Evolutionary conservation across 495 filamentous ascomycete genomes (phyloP).

Genomic region (Chaetomium tenue): DNA sequence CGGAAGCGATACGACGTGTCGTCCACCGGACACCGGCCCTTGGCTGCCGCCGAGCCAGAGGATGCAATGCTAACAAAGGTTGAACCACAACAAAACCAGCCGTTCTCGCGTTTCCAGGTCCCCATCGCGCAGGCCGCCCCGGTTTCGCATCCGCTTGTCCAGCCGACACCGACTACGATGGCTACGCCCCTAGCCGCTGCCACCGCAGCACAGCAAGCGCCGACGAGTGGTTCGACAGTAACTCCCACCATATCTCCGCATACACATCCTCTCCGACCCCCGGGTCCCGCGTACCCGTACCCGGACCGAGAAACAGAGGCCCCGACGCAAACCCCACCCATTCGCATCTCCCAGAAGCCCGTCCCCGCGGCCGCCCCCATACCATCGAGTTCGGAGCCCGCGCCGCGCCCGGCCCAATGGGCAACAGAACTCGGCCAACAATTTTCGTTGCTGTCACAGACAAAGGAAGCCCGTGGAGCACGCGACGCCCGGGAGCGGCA

Average conservation of each 20-base stretch:
- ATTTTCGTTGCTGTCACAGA: conserved; percentile 21
- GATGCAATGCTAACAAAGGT: conserved; percentile 49
- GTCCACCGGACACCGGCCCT: conserved; percentile 55
- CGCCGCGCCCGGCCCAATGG: conserved; percentile 29
- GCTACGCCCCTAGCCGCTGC: conserved; percentile 23
- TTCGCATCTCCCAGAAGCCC: conserved; percentile 33
- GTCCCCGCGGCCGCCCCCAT: conserved; percentile 21
- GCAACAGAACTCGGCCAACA: conserved; percentile 25
- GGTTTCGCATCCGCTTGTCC: conserved; percentile 28
- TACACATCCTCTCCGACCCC: conserved; percentile 40
- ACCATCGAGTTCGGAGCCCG: conserved; percentile 31
- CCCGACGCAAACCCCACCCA: conserved; percentile 24
- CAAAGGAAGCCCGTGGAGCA: conserved; percentile 23
- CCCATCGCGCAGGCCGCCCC: conserved; percentile 40
- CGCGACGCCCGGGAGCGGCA: conserved; percentile 35
- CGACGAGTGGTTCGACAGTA: conserved; percentile 23
- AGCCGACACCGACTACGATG: conserved; percentile 22
- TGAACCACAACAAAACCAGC: conserved; percentile 36
- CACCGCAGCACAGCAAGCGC: conserved; percentile 15
- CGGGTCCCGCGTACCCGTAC: conserved; percentile 34
- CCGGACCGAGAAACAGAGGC: conserved; percentile 36
- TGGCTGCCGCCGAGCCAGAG: conserved; percentile 58
- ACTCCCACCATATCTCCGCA: conserved; percentile 43
- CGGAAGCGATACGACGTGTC: conserved; percentile 51
- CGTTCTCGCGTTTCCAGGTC: conserved; percentile 45